Evolutionary conservation across 305 asterid genomes (phyloP), one percentile per base, ranked within the genome.

Genomic region (Stenogyne calaminthoides): DNA sequence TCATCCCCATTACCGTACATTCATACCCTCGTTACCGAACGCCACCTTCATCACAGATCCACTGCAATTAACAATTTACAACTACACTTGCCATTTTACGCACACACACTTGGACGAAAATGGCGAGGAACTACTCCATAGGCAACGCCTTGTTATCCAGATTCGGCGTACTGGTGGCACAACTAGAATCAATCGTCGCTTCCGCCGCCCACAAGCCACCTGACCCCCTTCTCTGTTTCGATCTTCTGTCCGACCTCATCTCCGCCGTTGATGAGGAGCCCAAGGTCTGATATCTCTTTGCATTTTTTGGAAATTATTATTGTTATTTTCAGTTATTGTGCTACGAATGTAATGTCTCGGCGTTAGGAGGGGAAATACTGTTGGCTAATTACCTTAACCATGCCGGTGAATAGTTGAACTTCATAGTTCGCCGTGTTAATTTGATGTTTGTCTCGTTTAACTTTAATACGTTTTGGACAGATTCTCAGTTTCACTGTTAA

Each of bases 91-190:
- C 64, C 47, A n/a, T 65, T 64, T 15, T 11, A 25, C 49, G 34
- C 54, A 11, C 75, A 5, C 68, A 19, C 74, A 64, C 69, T 61
- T 51, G 71, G 16, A 19, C 62, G 64, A 78, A 27, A 71, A 92
- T 95, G 99, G 85, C 90, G 87, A 88, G 79, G 85, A 83, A 64
- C 58, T 76, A 75, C 71, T 86, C 69, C 19, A 72, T 78, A 71
- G 95, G 87, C 56, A 81, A 77, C 70, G 80, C 78, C 10, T 91
- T 88, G 34, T 78, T 94, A 34, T 92, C 98, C 6, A 81, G 96
- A 89, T 88, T 95, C 75, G 98, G 98, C 57, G 97, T 92, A 7
- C 85, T 95, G 78, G 99, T 95, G 71, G 99, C 99, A 74, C 99
- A 95, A 65, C 89, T 92, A 73, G 98, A 92, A 84, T 95, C 99